Evolutionary conservation across 495 filamentous ascomycete genomes (phyloP).

Genomic region (Apodospora peruviana): DNA sequence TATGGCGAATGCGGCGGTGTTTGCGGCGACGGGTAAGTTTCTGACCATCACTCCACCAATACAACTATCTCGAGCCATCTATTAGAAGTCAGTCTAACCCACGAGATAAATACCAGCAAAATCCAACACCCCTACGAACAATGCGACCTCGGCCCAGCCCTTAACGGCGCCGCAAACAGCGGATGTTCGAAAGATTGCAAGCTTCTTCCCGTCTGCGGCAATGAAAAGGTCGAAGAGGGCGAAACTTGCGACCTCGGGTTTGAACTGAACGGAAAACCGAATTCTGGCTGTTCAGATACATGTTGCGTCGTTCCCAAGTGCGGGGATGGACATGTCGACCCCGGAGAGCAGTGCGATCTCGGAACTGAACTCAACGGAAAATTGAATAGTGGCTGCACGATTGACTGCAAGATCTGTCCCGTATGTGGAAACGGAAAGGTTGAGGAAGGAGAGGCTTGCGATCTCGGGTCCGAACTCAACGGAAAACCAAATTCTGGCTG

Average conservation of each 20-base stretch:
- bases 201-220: slow-evolving; percentile 8
- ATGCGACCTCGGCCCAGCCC: neutral
- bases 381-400: slow-evolving; percentile 7
- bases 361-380: slow-evolving; percentile 5
- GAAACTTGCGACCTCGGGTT: slow-evolving; percentile 14
- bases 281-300: slow-evolving; percentile 8
- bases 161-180: neutral
- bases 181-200: neutral
- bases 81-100: neutral
- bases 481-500: slow-evolving; percentile 8
- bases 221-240: slow-evolving; percentile 2
- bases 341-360: slow-evolving; percentile 10
- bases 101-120: neutral
- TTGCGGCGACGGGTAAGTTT: neutral
- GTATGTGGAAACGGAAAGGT: slow-evolving; percentile 14
- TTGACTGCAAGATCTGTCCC: slow-evolving; percentile 5
- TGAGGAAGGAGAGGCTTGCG: slow-evolving; percentile 11
- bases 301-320: neutral
- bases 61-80: neutral
- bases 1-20: neutral
- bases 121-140: neutral
- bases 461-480: slow-evolving; percentile 6
- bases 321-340: neutral
- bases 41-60: neutral
- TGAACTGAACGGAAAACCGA: slow-evolving; percentile 7